Conservation (phyloP, 192 early-diverging fungal species). For the Allomyces macrogynus region DNA sequence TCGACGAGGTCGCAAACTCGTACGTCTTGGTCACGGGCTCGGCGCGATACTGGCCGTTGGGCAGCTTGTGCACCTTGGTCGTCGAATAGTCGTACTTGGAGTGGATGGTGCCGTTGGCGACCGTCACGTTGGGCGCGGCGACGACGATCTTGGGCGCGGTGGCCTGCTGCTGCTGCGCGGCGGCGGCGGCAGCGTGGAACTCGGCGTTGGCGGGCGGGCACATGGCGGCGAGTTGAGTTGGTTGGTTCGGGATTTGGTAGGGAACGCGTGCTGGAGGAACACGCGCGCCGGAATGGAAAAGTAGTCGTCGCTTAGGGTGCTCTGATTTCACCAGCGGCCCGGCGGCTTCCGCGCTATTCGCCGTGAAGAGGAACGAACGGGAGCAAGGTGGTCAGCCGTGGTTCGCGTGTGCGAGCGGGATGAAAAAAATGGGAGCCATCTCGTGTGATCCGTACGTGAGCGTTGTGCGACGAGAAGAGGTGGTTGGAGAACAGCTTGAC, state of each 20-base stretch:
- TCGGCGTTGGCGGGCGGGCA: conserved; percentile 9
- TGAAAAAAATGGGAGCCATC: conserved; percentile 7
- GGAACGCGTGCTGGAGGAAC: neutral
- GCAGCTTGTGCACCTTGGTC: conserved; percentile 51
- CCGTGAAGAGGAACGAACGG: conserved; percentile 14
- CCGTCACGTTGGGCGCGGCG: conserved; percentile 69
- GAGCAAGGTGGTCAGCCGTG: conserved; percentile 11
- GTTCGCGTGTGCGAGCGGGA: conserved; percentile 6
- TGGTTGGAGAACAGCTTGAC: conserved; percentile 48
- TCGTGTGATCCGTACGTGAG: conserved; percentile 14
- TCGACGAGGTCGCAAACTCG: conserved; percentile 69
- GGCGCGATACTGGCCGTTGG: conserved; percentile 47
- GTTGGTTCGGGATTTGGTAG: neutral
- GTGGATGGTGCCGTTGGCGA: conserved; percentile 56
- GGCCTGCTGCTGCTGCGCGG: conserved; percentile 6
- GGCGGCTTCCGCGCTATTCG: conserved; percentile 5
- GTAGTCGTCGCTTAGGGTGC: neutral
- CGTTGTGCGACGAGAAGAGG: conserved; percentile 40
- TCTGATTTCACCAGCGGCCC: neutral
- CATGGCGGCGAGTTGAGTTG: neutral
- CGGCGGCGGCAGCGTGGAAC: conserved; percentile 4
- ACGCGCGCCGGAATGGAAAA: neutral
- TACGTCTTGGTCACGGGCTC: conserved; percentile 71
- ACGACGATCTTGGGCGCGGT: conserved; percentile 56
- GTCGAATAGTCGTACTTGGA: conserved; percentile 80